Conservation (phyloP, 83 land plant genomes). For the Thuja plicata region DNA sequence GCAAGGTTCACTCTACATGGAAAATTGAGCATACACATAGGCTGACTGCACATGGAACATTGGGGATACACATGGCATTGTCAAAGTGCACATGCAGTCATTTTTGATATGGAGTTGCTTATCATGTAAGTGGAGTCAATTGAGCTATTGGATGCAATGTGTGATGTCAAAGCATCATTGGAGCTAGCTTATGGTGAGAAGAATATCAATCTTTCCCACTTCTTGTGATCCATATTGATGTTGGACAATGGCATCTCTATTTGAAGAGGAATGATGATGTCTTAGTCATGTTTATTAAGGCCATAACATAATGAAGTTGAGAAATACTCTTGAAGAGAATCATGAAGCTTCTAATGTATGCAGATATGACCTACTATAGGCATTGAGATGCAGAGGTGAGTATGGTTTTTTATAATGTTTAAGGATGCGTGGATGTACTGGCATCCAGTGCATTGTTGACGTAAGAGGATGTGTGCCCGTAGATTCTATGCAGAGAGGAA, state of each 20-base stretch:
- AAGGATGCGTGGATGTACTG: neutral
- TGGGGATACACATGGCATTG: no score
- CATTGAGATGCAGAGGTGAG: no score
- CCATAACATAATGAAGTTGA: neutral
- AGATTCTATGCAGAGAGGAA: neutral
- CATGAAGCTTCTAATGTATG: neutral
- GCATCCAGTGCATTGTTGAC: neutral
- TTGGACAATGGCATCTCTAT: neutral
- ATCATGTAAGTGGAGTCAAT: no score
- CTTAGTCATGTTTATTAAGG: neutral
- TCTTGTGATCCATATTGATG: neutral
- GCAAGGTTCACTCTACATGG: neutral
- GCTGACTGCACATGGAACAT: no score
- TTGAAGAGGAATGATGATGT: neutral
- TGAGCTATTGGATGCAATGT: neutral
- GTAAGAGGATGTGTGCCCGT: neutral
- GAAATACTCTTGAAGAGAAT: neutral
- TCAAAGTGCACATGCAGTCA: no score
- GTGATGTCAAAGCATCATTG: neutral
- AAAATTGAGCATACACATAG: no score
- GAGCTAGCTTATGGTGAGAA: neutral
- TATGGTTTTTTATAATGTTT: no score
- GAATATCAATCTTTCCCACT: neutral
- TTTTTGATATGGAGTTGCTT: neutral
- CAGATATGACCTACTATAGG: no score